Conservation (phyloP, 352 stramenopile genomes). For the Globisporangium mamillatum region DNA sequence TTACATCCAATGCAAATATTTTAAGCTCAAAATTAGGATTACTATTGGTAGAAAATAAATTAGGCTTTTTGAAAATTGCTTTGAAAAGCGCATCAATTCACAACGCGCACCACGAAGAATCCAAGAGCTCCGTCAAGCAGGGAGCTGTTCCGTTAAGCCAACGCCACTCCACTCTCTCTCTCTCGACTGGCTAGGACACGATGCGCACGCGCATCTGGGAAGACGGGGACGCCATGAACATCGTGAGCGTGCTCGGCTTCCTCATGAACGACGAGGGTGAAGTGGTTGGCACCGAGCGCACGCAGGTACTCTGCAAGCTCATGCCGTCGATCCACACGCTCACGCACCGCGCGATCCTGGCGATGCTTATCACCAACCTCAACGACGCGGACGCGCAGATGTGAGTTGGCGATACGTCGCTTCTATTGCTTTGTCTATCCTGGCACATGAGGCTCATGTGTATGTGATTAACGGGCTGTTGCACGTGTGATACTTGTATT, state of each 20-base stretch:
- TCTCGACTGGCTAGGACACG: not conserved
- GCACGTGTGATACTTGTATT: not conserved
- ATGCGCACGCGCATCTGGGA: slow-evolving; percentile 82
- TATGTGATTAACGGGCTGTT: not conserved
- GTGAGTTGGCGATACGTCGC: slow-evolving; percentile 22
- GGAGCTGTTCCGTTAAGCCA: not conserved
- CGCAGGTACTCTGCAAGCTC: slow-evolving; percentile 77
- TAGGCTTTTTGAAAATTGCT: no score
- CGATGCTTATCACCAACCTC: slow-evolving; percentile 67
- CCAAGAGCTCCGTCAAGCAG: not conserved
- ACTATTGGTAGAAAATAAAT: not conserved
- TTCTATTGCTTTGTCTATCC: not conserved
- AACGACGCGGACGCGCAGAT: slow-evolving; percentile 68
- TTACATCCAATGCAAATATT: not conserved
- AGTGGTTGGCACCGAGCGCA: slow-evolving; percentile 67
- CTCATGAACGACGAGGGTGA: slow-evolving; percentile 82
- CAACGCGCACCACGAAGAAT: not conserved
- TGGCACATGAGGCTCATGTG: not conserved
- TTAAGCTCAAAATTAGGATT: not conserved
- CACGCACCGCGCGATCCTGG: slow-evolving; percentile 73
- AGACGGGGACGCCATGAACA: slow-evolving; percentile 68
- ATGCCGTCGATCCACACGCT: slow-evolving; percentile 82
- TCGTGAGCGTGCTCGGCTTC: slow-evolving; percentile 79
- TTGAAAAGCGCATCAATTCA: not conserved
- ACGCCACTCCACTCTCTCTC: not conserved